These are phyloP conservation scores for Penicillium sp. DNA, from an alignment of 2,329 filamentous ascomycete genomes.

Conservation along the genomic window DNA sequence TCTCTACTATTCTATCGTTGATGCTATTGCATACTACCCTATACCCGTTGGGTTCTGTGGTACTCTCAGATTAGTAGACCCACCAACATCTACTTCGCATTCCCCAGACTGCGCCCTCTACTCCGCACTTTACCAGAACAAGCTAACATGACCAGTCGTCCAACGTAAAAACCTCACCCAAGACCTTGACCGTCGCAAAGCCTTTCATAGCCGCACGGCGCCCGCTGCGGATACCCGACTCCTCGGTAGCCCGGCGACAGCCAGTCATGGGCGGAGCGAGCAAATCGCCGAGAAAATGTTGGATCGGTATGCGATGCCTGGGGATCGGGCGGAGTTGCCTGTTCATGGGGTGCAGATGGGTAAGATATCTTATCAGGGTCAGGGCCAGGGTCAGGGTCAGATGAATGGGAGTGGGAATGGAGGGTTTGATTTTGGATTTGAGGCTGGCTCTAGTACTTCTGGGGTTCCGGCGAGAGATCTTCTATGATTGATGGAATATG, in stretches of 20 bases:
- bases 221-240: not conserved
- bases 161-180: slow-evolving; percentile 28
- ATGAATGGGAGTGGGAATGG: slow-evolving; percentile 1
- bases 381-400: not conserved
- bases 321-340: slow-evolving; percentile 19
- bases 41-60: too few species aligned
- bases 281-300: slow-evolving; percentile 33
- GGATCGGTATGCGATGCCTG: slow-evolving; percentile 17
- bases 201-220: slow-evolving; percentile 23
- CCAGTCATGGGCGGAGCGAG: slow-evolving; percentile 7
- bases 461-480: not conserved
- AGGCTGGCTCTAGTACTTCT: not conserved
- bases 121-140: too few species aligned
- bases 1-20: too few species aligned
- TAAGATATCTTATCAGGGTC: not conserved
- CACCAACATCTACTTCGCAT: not conserved
- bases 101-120: too few species aligned
- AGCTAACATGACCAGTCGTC: slow-evolving; percentile 4
- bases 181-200: slow-evolving; percentile 39
- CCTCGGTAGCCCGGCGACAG: slow-evolving; percentile 6
- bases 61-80: too few species aligned
- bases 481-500: not conserved
- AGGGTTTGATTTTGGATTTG: not conserved
- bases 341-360: slow-evolving; percentile 15
- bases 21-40: too few species aligned